Base-by-base conservation (phyloP, 345 rosid species). In the Citrus sp. region DNA sequence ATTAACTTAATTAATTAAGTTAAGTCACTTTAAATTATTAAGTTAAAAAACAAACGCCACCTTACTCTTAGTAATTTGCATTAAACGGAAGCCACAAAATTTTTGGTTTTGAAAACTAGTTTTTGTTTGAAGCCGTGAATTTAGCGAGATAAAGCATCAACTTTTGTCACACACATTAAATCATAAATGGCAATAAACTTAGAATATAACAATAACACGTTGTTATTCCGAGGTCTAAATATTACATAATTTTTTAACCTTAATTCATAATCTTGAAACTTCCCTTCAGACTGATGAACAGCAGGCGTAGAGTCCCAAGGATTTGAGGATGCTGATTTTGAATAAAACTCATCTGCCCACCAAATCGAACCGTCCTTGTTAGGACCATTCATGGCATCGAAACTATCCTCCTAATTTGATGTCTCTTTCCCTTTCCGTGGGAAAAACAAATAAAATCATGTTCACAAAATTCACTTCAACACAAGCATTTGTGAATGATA, bases 271-370 rank as follows among this genome's bases (percentile, higher is more conserved):
- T 87, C 92, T 76, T 85, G 89, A 78, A 90, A 87, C 84, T 91
- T 77, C 38, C 83, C 89, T 71, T 84, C 85, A 73, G 83, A 76
- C 65, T 80, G 90, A 80, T 85, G 85, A 66, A 59, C 0, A 16
- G 22, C 87, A 28, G 84, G 82, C 78, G 79, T 67, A 30, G 92
- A 87, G 70, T 87, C 93, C 95, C 97, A 94, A 3, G 94, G 85
- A 77, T 85, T 86, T 2, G 94, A 82, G 54, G 94, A 84, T 40
- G 84, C 80, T 49, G 89, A 78, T 83, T 87, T 90, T 65, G 86
- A 82, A 84, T 89, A 93, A 27, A 87, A 79, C 46, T 85, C 90
- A 82, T 71, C 87, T 9, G 89, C 82, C 97, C 98, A 90, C 93
- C 94, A 90, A 60, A 81, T 30, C 22, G 88, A 77, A 84, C 82